These are phyloP conservation scores for Tolypocladium inflatum DNA, from an alignment of 2,329 filamentous ascomycete genomes.

Conservation along the genomic window DNA sequence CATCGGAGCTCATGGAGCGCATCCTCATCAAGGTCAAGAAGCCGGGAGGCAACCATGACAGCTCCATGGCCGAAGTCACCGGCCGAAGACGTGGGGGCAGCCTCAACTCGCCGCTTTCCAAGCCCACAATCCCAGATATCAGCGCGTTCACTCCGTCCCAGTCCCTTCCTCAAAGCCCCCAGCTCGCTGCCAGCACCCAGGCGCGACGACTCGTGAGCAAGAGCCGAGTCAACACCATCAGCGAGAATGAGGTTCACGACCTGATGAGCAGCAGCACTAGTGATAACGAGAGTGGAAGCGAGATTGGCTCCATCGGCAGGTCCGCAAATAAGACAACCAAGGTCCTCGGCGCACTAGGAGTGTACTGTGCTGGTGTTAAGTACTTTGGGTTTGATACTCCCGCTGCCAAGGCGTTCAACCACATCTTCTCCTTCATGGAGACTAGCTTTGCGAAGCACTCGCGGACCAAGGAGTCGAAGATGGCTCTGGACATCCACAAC, in stretches of 20 bases:
- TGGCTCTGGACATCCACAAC: conserved; percentile 79
- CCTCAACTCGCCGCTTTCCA: conserved; percentile 56
- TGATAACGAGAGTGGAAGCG: conserved; percentile 65
- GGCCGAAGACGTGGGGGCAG: conserved; percentile 55
- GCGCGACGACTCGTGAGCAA: conserved; percentile 38
- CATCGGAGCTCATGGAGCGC: conserved; percentile 72
- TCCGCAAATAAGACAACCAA: conserved; percentile 78
- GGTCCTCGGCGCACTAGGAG: conserved; percentile 74
- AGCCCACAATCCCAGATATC: conserved; percentile 52
- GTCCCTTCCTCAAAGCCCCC: conserved; percentile 44
- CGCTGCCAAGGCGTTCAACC: conserved; percentile 81
- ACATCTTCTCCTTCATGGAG: conserved; percentile 93
- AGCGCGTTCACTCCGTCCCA: conserved; percentile 36
- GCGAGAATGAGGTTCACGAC: conserved; percentile 46
- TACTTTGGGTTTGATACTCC: conserved; percentile 70
- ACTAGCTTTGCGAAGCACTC: conserved; percentile 75
- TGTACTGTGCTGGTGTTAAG: conserved; percentile 67
- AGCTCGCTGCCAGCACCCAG: conserved; percentile 41
- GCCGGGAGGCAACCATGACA: conserved; percentile 39
- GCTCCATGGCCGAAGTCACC: conserved; percentile 18
- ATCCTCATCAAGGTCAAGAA: conserved; percentile 95
- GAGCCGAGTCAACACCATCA: conserved; percentile 48
- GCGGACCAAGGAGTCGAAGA: conserved; percentile 65
- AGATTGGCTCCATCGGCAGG: conserved; percentile 46
- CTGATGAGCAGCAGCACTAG: conserved; percentile 56